Evolutionary conservation across 345 rosid species (phyloP), one percentile per base, ranked within the genome.

Genomic region (Clausena lansium): DNA sequence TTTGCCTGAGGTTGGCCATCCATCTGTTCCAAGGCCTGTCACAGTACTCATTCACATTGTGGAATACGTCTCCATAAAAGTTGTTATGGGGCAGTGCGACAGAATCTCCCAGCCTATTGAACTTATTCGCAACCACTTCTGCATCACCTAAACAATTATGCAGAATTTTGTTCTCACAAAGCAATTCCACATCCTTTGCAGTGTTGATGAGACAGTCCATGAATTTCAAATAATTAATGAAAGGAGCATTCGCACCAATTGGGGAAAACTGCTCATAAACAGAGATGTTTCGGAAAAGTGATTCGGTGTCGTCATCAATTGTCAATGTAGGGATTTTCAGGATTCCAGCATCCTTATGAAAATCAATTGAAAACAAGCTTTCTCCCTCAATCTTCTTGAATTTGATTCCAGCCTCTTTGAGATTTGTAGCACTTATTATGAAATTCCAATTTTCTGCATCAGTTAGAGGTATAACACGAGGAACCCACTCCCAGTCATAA

Each of bases 351-450:
- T 41, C 47, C 14, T 10, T 10, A 0, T 41, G 14, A 11, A 41
- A 41, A 41, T 10, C 15, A 41, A 41, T 41, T 41, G 14, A 10
- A 0, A 73, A 9, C 58, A 77, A 25, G 39, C 24, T 15, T 0
- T 3, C 10, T 2, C n/a, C 17, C 9, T 7, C 25, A 35, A 2
- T 39, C 27, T 25, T 71, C 67, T 38, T 4, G 57, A 63, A 39
- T 38, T 27, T 61, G 54, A 81, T 38, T 76, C 85, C 85, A 5
- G 76, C 66, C 30, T 66, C 78, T 32, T 28, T 2, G 6, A 82
- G 82, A 67, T 66, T 62, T 45, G 57, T 50, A 7, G 82, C 80
- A 9, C 71, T 19, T 4, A 69, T 28, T 5, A 79, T 82, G 64
- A 7, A 20, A 6, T 24, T 9, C 36, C 33, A 0, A 5, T 14